Percentiles rank a stretch among this genome's conserved stretches.
Conservation (phyloP, 768 basidiomycete genomes). For the Peribolospora kevripleyi region DNA sequence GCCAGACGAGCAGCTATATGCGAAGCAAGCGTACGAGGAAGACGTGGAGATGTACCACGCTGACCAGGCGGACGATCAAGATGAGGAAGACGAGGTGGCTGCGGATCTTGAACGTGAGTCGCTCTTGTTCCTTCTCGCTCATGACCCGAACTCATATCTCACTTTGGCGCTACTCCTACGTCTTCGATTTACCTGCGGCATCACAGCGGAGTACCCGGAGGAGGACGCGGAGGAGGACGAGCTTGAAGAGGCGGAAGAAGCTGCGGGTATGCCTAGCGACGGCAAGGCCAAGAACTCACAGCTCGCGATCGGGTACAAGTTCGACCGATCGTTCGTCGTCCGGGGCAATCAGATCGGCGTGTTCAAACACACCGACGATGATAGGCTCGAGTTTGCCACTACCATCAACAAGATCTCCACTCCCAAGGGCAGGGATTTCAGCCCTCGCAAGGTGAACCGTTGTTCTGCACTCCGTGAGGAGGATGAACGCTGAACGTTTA, state of each 20-base stretch:
- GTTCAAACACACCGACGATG: slow-evolving; percentile 32
- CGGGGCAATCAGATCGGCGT: slow-evolving; percentile 34
- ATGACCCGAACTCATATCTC: no score
- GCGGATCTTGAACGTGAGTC: slow-evolving; percentile 22
- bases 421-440: slow-evolving; percentile 53
- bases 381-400: slow-evolving; percentile 57
- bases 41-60: slow-evolving; percentile 73
- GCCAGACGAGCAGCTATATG: slow-evolving; percentile 61
- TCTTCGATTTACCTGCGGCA: neutral
- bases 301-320: slow-evolving; percentile 80
- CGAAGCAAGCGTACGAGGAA: slow-evolving; percentile 44
- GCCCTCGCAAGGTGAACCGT: slow-evolving; percentile 48
- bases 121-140: no score
- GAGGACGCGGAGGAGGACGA: slow-evolving; percentile 23
- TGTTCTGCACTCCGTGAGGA: neutral
- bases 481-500: neutral
- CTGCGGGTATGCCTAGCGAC: slow-evolving; percentile 5
- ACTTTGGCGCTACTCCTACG: no score
- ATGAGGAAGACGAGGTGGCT: slow-evolving; percentile 25
- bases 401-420: slow-evolving; percentile 64
- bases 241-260: slow-evolving; percentile 19
- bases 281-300: slow-evolving; percentile 39
- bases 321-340: slow-evolving; percentile 78
- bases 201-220: slow-evolving; percentile 5
- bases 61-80: slow-evolving; percentile 30